Base-by-base conservation (phyloP, 768 basidiomycete species). In the Pleurotus cornucopiae region DNA sequence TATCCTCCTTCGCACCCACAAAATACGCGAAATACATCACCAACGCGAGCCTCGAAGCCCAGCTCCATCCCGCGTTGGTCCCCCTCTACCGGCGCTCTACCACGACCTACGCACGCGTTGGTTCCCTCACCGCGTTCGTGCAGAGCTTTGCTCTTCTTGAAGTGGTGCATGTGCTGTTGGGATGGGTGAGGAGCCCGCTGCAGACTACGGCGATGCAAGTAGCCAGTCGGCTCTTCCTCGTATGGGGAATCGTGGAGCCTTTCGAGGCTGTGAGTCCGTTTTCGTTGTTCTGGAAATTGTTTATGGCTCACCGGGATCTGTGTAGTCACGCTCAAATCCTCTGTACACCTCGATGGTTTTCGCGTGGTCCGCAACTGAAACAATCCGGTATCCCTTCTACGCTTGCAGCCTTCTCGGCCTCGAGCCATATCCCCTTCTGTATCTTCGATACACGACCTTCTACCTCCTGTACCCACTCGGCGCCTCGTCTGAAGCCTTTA, bases 381-480 rank as follows among this genome's bases (percentile, higher is more conserved):
- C 95, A 46, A 84, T 95, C 56, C 91, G 97, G 26, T 98, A 98
- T 72, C 67, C 83, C 6, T 96, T 88, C 77, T 99, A 98, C 69
- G 86, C 88, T 1, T 73, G 77, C 63, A 76, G 74, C 43, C 78
- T 96, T 4, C 59, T 90, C 41, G 82, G 82, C 4, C 61, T 67
- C 62, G 81, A 84, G 61, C 72, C 76, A 7, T 69, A 78, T 18
- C 30, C 69, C 13, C 79, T 91, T 43, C 72, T 85, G 21, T 89
- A 80, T 75, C 68, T 88, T 43, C 92, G 96, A 54, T 99, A 98
- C 78, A 90, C 94, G 16, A 83, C 92, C 6, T 99, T 98, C 72
- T 96, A 89, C 70, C 58, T 94, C 46, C 81, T 98, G n/a, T 98
- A 99, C 73, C 94, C 92, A 4, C 67, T 94, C 20, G 97, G 97